These are phyloP conservation scores for Beauveria medogensis DNA, from an alignment of 2,329 filamentous ascomycete species.

Conservation along the genomic window DNA sequence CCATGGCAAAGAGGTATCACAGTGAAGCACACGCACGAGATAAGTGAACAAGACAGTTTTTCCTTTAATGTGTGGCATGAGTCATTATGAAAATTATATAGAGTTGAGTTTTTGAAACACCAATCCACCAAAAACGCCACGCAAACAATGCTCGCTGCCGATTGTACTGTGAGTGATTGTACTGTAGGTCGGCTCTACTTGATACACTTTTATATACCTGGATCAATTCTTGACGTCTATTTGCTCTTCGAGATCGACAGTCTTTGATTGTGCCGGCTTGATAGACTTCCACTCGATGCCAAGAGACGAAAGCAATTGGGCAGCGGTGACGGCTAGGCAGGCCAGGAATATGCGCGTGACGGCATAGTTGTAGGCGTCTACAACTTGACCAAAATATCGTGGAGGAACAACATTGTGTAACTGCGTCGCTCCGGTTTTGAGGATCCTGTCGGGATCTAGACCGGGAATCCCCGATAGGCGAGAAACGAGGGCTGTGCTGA, in stretches of 20 bases:
- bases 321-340: conserved; percentile 44
- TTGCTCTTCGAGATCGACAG: conserved; percentile 4
- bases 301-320: conserved; percentile 48
- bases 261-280: conserved; percentile 28
- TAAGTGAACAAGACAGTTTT: neutral
- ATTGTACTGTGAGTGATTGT: neutral
- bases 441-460: conserved; percentile 33
- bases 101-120: neutral
- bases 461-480: conserved; percentile 32
- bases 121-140: neutral
- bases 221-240: neutral
- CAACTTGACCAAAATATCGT: conserved; percentile 43
- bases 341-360: conserved; percentile 57
- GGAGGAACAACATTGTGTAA: conserved; percentile 45
- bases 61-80: neutral
- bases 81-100: neutral
- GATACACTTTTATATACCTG: neutral
- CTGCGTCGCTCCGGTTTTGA: conserved; percentile 49
- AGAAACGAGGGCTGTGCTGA: conserved; percentile 37
- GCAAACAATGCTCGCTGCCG: neutral
- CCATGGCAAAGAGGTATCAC: neutral
- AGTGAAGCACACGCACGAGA: neutral
- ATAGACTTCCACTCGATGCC: conserved; percentile 61
- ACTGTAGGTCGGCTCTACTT: neutral
- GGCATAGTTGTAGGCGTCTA: conserved; percentile 57